Evolutionary conservation across 768 basidiomycete species (phyloP).

Genomic region (Omphalotus guepiniiformis): DNA sequence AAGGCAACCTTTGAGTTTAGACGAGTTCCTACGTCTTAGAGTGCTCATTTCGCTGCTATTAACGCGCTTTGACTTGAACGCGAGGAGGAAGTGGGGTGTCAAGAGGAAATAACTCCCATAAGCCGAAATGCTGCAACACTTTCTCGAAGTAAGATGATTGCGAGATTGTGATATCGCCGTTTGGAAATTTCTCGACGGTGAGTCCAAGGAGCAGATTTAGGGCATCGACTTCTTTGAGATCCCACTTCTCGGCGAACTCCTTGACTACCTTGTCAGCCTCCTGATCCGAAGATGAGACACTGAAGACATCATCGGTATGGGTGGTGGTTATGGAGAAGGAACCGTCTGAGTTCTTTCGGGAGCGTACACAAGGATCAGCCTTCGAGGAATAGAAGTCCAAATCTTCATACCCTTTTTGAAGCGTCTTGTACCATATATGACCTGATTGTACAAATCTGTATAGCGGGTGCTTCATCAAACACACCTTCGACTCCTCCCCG

Average conservation of each 20-base stretch:
- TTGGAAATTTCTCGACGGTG: background rate
- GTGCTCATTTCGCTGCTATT: too few species aligned
- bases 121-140: constrained; percentile 17
- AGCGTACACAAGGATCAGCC: constrained; percentile 4
- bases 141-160: constrained; percentile 6
- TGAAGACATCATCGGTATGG: background rate
- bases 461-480: background rate
- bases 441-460: constrained; percentile 4
- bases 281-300: background rate
- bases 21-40: too few species aligned
- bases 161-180: background rate
- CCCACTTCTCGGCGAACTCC: background rate
- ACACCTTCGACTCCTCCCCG: constrained; percentile 6
- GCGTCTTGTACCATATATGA: constrained; percentile 9
- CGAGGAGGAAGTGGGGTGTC: constrained; percentile 13
- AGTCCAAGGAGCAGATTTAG: background rate
- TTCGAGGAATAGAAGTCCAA: background rate
- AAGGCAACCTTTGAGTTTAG: too few species aligned
- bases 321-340: background rate
- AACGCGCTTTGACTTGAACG: background rate
- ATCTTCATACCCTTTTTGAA: background rate
- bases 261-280: background rate
- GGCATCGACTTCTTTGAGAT: background rate
- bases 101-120: constrained; percentile 13
- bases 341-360: background rate